These are phyloP conservation scores for Pharnaceum exiguum DNA, from an alignment of 148 eudicot genomes.

Conservation along the genomic window DNA sequence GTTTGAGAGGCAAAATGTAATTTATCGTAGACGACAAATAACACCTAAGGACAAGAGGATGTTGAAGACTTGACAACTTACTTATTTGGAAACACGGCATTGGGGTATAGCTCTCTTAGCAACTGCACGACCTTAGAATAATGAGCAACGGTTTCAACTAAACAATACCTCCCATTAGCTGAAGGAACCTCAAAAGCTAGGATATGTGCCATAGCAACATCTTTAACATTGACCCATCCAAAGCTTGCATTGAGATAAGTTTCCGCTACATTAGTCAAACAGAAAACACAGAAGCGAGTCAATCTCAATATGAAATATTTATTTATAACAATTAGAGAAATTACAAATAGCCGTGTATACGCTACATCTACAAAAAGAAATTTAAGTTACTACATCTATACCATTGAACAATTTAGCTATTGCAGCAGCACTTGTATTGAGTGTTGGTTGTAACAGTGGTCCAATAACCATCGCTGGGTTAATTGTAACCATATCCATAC, in stretches of 20 bases:
- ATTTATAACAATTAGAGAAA: too few relatives aligned
- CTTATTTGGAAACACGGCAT: constrained; percentile 22
- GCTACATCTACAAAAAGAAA: neutral
- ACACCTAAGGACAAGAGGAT: neutral
- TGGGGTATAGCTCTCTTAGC: constrained; percentile 27
- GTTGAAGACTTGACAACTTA: constrained; percentile 4
- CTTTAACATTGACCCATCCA: constrained; percentile 37
- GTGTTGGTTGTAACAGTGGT: constrained; percentile 48
- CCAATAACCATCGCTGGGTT: constrained; percentile 44
- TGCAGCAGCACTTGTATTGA: constrained; percentile 41
- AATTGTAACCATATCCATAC: constrained; percentile 40
- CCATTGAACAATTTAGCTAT: constrained; percentile 34
- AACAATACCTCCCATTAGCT: constrained; percentile 30
- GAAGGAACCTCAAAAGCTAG: constrained; percentile 27
- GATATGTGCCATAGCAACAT: constrained; percentile 34
- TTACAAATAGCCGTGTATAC: neutral
- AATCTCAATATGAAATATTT: too few relatives aligned
- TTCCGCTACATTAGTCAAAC: constrained; percentile 8
- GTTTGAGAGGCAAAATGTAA: neutral
- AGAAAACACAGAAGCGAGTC: neutral
- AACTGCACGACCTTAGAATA: constrained; percentile 21
- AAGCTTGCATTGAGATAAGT: constrained; percentile 16
- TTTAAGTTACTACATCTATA: neutral
- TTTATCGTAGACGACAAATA: neutral
- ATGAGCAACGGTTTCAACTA: constrained; percentile 22